These are phyloP conservation scores for Solanum gracilifrons DNA, from an alignment of 257 asterid genomes.

Conservation along the genomic window DNA sequence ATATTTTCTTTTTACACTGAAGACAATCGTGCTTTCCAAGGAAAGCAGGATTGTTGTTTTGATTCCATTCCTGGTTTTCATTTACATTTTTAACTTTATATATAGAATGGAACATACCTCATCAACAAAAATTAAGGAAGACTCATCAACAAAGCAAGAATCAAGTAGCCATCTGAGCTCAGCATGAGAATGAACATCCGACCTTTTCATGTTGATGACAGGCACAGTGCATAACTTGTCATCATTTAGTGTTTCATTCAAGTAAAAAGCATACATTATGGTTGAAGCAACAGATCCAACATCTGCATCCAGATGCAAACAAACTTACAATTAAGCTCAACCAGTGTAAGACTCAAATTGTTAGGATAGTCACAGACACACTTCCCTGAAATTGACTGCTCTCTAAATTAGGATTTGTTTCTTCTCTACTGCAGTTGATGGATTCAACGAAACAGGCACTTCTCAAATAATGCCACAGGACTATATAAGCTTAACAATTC, in stretches of 20 bases:
- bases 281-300: constrained; percentile 68
- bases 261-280: constrained; percentile 68
- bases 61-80: not conserved
- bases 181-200: constrained; percentile 34
- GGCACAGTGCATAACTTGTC: constrained; percentile 58
- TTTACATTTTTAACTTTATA: not conserved
- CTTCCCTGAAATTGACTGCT: not conserved
- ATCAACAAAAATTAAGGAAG: constrained; percentile 56
- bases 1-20: not conserved
- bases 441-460: not conserved
- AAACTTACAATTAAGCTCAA: not conserved
- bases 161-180: constrained; percentile 64
- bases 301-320: constrained; percentile 34
- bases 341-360: not conserved
- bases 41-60: not conserved
- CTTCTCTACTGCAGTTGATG: not conserved
- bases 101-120: constrained; percentile 37
- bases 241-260: constrained; percentile 29
- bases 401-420: not conserved
- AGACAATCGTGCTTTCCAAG: not conserved
- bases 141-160: constrained; percentile 58
- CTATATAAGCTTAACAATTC: not conserved
- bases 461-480: not conserved
- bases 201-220: constrained; percentile 65
- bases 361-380: not conserved